Evolutionary conservation across 257 asterid species (phyloP), one percentile per base, ranked within the genome.

Genomic region (Ligustrum vulgare): DNA sequence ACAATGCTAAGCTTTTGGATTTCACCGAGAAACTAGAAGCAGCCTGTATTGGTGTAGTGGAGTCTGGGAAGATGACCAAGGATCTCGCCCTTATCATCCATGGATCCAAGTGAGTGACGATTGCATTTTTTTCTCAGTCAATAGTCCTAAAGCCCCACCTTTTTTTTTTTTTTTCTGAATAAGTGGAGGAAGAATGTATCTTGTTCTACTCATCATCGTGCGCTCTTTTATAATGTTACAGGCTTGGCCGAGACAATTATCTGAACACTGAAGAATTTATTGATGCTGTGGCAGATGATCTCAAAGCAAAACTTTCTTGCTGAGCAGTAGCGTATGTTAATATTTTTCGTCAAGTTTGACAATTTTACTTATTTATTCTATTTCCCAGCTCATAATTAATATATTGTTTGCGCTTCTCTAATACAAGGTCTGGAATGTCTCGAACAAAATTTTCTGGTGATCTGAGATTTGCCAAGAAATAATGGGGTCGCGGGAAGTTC

Each of bases 61-160:
- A 95, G 83, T 83, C 96, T 8, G 98, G 97, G 4, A 95, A 93
- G 89, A 95, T 95, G 99, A 95, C 99, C 67, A 95, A 95, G 84
- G 99, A 95, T 85, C 95, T 95, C 62, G 97, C 99, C 75, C 98
- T 95, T 54, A 88, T 95, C 69, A 88, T 82, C 87, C 95, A 93
- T 68, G 99, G 99, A 78, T 85, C 98, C 80, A 89, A 89, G 99
- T 95, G 87, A 85, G 87, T 72, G 60, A 43, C 54, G 39, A 64
- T 45, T 41, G 4, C 25, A 69, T 31, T 6, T 0, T 23, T 60
- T 22, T 73, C 51, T 16, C 34, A 43, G 8, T 45, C 20, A 22
- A 37, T 69, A 5, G 11, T 31, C 51, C 13, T 20, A 22, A 41
- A 28, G 22, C 41, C 7, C 6, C 22, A 22, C 6, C 25, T 23